Evolutionary conservation across 352 stramenopile species (phyloP), one percentile per base, ranked within the genome.

Genomic region (Pythium aquatile): DNA sequence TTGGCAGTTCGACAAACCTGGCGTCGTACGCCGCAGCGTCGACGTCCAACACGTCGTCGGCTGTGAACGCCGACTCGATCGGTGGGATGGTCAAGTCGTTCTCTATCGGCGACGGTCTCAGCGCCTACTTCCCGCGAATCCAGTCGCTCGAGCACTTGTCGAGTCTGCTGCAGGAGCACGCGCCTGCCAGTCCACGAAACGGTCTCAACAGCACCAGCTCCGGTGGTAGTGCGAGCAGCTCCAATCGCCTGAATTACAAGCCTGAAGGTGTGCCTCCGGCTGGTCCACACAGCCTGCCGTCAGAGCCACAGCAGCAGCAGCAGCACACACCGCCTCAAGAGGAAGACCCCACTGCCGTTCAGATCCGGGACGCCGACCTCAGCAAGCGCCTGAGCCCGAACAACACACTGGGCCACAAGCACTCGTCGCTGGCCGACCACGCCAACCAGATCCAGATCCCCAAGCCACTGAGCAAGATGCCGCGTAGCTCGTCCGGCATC

Each of bases 401-500:
- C 61, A 58, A 65, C 49, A 46, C 10, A 1, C 46, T 58, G 33
- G 49, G 20, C 30, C 44, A 58, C 44, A 61, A 57, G 51, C 40
- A 60, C 29, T 61, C 39, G 58, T 55, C 57, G 40, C 39, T 70
- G 7, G 61, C 63, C 3, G 55, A 72, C 67, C 60, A 78, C 66
- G 75, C 73, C 8, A 91, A 87, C 58, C 82, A 89, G 51, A 87
- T 88, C 28, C 78, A 88, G 66, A 81, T 84, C 35, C 82, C 83
- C 35, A 93, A 93, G 68, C 78, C 81, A 16, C 63, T 90, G 55
- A 87, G 73, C 73, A 93, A 93, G 70, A 90, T 91, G 76, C 81
- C 81, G 20, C 81, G 84, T 9, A 90, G 77, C 63, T 90, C 82
- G 33, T 92, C 83, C 13, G 83, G 83, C 10, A 92, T 91, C 35